Conservation (phyloP, 2,329 filamentous ascomycete genomes). For the Rutstroemia sp. region DNA sequence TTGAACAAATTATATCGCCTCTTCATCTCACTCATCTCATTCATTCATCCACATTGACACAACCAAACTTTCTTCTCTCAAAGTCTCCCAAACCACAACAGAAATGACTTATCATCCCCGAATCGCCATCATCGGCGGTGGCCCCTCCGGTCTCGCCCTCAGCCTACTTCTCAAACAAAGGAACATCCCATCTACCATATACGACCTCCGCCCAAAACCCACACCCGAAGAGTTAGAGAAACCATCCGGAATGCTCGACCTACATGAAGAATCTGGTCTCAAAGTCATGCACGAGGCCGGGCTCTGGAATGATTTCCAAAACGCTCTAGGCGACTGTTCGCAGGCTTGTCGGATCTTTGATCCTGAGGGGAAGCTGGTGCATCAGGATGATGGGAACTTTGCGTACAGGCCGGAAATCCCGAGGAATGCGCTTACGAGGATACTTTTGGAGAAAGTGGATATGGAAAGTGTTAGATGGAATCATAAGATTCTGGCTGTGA, state of each 20-base stretch:
- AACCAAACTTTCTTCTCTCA: no score
- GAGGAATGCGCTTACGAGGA: conserved; percentile 19
- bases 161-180: conserved; percentile 38
- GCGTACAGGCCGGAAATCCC: conserved; percentile 22
- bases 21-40: no score
- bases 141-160: conserved; percentile 41
- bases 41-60: no score
- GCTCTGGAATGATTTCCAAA: conserved; percentile 37
- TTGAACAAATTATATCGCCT: no score
- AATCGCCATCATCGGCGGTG: conserved; percentile 41
- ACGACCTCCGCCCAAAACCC: conserved; percentile 30
- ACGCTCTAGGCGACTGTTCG: conserved; percentile 36
- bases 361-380: conserved; percentile 22
- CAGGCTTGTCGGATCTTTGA: conserved; percentile 34
- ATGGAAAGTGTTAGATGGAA: conserved; percentile 19
- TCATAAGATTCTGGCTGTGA: neutral
- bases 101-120: neutral
- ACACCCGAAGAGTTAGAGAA: conserved; percentile 21
- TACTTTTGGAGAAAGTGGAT: conserved; percentile 20
- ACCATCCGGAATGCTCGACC: conserved; percentile 40
- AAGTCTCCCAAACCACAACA: neutral
- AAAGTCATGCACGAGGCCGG: conserved; percentile 38
- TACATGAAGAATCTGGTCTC: conserved; percentile 40
- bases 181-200: conserved; percentile 31
- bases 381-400: conserved; percentile 18